Conservation (phyloP, 768 basidiomycete genomes). For the Rhodotorula toruloides region DNA sequence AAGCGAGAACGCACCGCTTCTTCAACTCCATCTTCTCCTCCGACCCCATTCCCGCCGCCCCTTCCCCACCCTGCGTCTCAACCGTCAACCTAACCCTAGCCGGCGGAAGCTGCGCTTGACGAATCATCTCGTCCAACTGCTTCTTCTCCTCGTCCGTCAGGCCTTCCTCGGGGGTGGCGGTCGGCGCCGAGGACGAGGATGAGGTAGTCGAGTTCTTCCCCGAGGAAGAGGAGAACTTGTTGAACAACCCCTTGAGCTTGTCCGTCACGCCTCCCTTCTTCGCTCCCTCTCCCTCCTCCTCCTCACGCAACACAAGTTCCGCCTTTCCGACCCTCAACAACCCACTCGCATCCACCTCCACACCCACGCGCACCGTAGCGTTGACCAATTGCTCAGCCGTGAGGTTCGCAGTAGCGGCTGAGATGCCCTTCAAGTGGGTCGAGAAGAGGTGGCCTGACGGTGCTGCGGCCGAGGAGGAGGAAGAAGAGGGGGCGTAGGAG, state of each 20-base stretch:
- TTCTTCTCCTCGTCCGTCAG: constrained; percentile 49
- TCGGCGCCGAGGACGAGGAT: constrained; percentile 47
- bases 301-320: constrained; percentile 63
- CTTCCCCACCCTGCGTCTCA: constrained; percentile 8
- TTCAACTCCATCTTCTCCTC: constrained; percentile 66
- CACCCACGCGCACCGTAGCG: constrained; percentile 77
- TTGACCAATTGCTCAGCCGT: constrained; percentile 74
- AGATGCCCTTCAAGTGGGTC: constrained; percentile 65
- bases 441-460: constrained; percentile 55
- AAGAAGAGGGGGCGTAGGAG: constrained; percentile 55
- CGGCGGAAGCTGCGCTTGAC: constrained; percentile 12
- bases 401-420: constrained; percentile 71
- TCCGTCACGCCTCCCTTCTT: constrained; percentile 50
- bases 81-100: constrained; percentile 15
- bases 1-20: constrained; percentile 54
- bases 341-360: constrained; percentile 78
- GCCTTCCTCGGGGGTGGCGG: constrained; percentile 24
- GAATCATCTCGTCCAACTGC: constrained; percentile 54
- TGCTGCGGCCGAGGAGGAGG: neutral
- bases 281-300: constrained; percentile 50
- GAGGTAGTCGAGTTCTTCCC: constrained; percentile 43
- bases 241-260: constrained; percentile 80
- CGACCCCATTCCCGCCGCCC: constrained; percentile 54
- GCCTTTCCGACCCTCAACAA: constrained; percentile 76
- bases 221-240: constrained; percentile 47